Evolutionary conservation across 1,139 yeast species (phyloP), one percentile per base, ranked within the genome.

Genomic region (Geotrichum restrictum): DNA sequence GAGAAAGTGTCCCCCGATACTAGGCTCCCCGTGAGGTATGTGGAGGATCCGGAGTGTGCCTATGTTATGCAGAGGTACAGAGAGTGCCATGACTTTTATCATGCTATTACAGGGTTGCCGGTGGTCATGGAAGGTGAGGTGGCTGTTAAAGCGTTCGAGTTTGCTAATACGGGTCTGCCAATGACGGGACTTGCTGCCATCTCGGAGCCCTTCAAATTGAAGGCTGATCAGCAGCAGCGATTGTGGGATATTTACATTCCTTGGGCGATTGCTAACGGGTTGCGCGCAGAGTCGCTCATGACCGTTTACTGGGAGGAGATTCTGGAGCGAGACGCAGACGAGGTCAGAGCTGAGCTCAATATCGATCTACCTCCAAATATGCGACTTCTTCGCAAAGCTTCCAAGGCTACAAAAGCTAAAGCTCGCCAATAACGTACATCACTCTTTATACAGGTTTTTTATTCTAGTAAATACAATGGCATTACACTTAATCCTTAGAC

Each of bases 81-180:
- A 50, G 98, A 93, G 66, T 91, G 97, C 65, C 99, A 93, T 63
- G 99, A 93, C 67, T 93, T 93, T 64, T 93, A 89, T 65, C 99
- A 93, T 67, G 88, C 98, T 1, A 76, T 93, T 38, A 85, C 95
- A 0, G 94, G 95, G 7, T 75, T 88, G 50, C 98, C 98, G 0
- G 87, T 91, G 42, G 84, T 87, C 40, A 81, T 94, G 60, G 98
- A 93, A 64, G 99, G 98, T 16, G 99, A 93, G 66, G 85, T 93
- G 49, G 88, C 96, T 0, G 86, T 93, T 24, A 93, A 93, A 69
- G 86, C 91, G 27, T 82, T 94, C 61, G 99, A 93, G 69, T 95
- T 83, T 65, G 85, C 93, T 68, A 93, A 93, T 67, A 79, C 93
- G 56, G 96, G 96, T 1, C 80, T 94, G 46, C 98, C 98, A 18